phyloP scores from a whole-genome alignment of 208 protist species.

The Wallacemonas sp. region DNA sequence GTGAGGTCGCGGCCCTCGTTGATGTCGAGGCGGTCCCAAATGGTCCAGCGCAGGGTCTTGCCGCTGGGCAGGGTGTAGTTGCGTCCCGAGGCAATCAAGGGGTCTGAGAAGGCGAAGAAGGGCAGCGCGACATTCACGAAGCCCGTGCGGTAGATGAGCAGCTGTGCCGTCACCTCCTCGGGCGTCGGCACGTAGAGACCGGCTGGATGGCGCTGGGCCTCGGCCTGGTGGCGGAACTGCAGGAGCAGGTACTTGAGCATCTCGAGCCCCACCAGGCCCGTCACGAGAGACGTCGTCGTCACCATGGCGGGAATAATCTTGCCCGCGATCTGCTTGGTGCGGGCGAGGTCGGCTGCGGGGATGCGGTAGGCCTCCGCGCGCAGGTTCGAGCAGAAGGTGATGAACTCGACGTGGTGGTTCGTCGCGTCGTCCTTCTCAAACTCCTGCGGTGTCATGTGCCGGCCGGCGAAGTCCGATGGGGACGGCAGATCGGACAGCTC shows the following conservation, averaged over 20 bases:
- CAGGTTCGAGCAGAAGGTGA: slow-evolving; percentile 91
- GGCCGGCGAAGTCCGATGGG: slow-evolving; percentile 33
- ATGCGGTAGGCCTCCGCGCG: slow-evolving; percentile 94
- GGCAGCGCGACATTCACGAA: slow-evolving; percentile 99
- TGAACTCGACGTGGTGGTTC: slow-evolving; percentile 95
- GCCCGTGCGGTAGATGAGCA: slow-evolving; percentile 90
- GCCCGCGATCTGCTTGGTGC: slow-evolving; percentile 94
- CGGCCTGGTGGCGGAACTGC: slow-evolving; percentile 38
- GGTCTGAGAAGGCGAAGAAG: slow-evolving; percentile 96
- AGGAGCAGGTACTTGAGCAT: slow-evolving; percentile 95
- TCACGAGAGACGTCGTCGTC: slow-evolving; percentile 99
- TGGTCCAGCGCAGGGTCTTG: slow-evolving; percentile 76
- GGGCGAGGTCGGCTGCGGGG: slow-evolving; percentile 66
- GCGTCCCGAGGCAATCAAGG: slow-evolving; percentile 64
- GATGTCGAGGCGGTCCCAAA: slow-evolving; percentile 98
- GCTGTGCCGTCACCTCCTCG: slow-evolving; percentile 45
- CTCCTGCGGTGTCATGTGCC: slow-evolving; percentile 58
- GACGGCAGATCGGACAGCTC: slow-evolving; percentile 51
- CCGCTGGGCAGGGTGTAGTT: slow-evolving; percentile 61
- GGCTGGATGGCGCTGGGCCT: slow-evolving; percentile 11
- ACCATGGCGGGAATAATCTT: slow-evolving; percentile 99
- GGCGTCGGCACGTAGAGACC: slow-evolving; percentile 25
- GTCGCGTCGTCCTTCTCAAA: slow-evolving; percentile 96
- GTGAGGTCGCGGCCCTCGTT: slow-evolving; percentile 93
- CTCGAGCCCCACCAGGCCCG: slow-evolving; percentile 98